Base-by-base conservation (phyloP, 306 rosid species). In the Sicyos edulis region DNA sequence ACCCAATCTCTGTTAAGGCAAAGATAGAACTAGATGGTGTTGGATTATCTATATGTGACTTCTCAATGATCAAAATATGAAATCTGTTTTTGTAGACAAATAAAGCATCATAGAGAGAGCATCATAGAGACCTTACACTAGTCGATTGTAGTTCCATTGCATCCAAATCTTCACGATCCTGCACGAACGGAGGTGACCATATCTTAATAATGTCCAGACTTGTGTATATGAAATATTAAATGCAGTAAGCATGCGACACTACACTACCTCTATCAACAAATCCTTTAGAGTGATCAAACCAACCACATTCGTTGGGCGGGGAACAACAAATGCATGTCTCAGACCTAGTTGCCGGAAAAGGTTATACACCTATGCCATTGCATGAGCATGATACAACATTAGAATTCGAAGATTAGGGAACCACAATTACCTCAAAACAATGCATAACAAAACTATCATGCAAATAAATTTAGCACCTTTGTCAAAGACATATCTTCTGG, bases 401-500 rank as follows among this genome's bases (percentile, higher is more conserved):
- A 56, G 72, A 70, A 60, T 22, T 72, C 72, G 61, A 71, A 68
- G 65, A 75, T 45, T 26, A 72, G 24, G 49, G n/a, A 65, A 44
- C 32, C 54, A 20, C 32, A 44, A 19, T 64, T 64, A 22, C 70
- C 62, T 56, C 10, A 64, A 64, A 40, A 42, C 8, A 22, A 72
- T 77, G 55, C 72, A 37, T 6, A 65, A 20, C 40, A 14, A 47
- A 71, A 54, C 14, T 19, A 29, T 4, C 32, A 29, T 1, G 32
- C 65, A 80, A 64, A 79, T 15, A 26, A 58, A 21, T 37, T 29
- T 26, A 19, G 79, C 66, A 87, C 98, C 97, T 90, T 93, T 73
- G 98, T 79, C 88, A 90, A 73, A 76, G 96, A 93, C 97, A 93
- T 93, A 74, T 93, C 97, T 77, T 93, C 96, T 4, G 98, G 97